phyloP scores from a whole-genome alignment of 805 yeast genomes.

The Saturnispora serradocipensis region DNA sequence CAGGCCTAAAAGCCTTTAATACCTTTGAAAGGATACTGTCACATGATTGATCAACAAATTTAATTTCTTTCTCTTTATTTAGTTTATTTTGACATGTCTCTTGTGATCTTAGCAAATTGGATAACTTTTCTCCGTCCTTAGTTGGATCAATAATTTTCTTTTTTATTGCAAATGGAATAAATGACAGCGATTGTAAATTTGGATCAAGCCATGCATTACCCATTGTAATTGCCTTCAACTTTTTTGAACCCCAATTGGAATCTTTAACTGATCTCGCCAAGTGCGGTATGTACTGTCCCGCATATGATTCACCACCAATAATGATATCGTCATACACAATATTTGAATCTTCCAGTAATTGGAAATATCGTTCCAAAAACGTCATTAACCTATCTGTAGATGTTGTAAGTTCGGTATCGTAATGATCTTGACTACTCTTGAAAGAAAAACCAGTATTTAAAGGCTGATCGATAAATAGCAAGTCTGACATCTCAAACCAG shows the following conservation, averaged over 20 bases:
- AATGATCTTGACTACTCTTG: slow-evolving; percentile 33
- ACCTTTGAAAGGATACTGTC: slow-evolving; percentile 34
- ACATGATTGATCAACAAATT: slow-evolving; percentile 27
- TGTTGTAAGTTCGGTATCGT: slow-evolving; percentile 43
- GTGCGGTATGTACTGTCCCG: slow-evolving; percentile 94
- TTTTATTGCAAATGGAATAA: slow-evolving; percentile 58
- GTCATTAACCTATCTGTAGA: slow-evolving; percentile 54
- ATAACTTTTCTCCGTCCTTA: slow-evolving; percentile 22
- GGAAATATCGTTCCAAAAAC: slow-evolving; percentile 60
- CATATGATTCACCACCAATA: slow-evolving; percentile 92
- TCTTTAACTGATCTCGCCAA: slow-evolving; percentile 56
- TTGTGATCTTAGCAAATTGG: slow-evolving; percentile 38
- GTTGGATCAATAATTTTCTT: slow-evolving; percentile 42
- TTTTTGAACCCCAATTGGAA: slow-evolving; percentile 27
- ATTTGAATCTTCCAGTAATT: slow-evolving; percentile 63
- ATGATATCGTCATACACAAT: slow-evolving; percentile 45
- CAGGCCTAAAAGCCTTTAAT: slow-evolving; percentile 19
- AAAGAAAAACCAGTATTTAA: slow-evolving; percentile 86
- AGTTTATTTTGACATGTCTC: slow-evolving; percentile 53
- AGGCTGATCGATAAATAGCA: slow-evolving; percentile 90
- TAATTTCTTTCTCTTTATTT: slow-evolving; percentile 16
- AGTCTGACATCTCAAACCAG: slow-evolving; percentile 74
- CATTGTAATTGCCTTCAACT: slow-evolving; percentile 60
- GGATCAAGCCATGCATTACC: slow-evolving; percentile 97
- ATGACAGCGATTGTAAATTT: slow-evolving; percentile 70